A percentile compares a stretch with the other conserved stretches of the same genome.
phyloP scores from a whole-genome alignment of 345 rosid genomes.

The Angophora floribunda region DNA sequence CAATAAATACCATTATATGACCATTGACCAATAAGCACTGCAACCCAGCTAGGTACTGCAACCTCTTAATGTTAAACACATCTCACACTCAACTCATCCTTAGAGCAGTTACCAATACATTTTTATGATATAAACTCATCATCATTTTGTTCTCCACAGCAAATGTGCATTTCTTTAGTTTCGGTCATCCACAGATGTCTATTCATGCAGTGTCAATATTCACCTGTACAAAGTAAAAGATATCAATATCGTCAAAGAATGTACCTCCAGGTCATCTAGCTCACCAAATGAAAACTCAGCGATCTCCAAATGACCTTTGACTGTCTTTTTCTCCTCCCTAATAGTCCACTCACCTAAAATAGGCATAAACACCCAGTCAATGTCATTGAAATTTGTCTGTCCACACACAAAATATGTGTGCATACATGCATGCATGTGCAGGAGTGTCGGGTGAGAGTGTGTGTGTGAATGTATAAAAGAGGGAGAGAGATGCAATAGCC shows the following conservation, averaged over 20 bases:
- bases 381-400: neutral
- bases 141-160: neutral
- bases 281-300: constrained; percentile 90
- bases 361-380: neutral
- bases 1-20: neutral
- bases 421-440: neutral
- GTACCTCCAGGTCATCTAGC: constrained; percentile 90
- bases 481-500: neutral
- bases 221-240: neutral
- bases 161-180: neutral
- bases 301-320: constrained; percentile 61
- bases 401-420: neutral
- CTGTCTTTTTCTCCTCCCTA: constrained; percentile 46
- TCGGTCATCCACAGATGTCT: neutral
- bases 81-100: neutral
- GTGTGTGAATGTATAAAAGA: neutral
- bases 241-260: neutral
- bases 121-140: neutral
- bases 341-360: constrained; percentile 73
- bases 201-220: neutral
- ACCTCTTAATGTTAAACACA: neutral
- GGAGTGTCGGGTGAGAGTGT: neutral
- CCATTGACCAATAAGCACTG: neutral
- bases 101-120: neutral
- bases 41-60: neutral